Evolutionary conservation across 1,284 basidiomycete genomes (phyloP).

Genomic region (Ustilago xerochloae): DNA sequence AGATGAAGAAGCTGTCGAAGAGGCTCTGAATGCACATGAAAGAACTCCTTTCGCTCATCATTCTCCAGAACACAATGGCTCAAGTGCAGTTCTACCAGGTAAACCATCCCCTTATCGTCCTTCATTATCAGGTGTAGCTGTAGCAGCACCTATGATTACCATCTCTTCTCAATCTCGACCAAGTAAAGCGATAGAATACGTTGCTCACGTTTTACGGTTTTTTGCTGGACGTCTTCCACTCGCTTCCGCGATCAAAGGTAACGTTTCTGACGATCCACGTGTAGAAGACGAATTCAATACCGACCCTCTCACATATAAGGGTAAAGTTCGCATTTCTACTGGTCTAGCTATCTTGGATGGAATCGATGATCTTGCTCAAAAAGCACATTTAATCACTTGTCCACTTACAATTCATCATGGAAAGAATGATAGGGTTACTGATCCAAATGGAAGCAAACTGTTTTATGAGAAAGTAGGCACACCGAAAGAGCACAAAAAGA

Average conservation of each 20-base stretch:
- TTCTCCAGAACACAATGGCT: slow-evolving; percentile 6
- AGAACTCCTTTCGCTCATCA: slow-evolving; percentile 23
- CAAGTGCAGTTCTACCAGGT: slow-evolving; percentile 8
- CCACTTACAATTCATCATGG: slow-evolving; percentile 72
- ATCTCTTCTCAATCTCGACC: slow-evolving; percentile 69
- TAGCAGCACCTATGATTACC: slow-evolving; percentile 71
- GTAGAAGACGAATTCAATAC: slow-evolving; percentile 66
- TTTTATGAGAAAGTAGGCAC: slow-evolving; percentile 69
- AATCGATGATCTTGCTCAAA: slow-evolving; percentile 67
- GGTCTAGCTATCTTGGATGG: slow-evolving; percentile 71
- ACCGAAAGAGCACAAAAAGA: slow-evolving; percentile 68
- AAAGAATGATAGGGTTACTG: slow-evolving; percentile 70
- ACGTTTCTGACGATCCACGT: slow-evolving; percentile 72
- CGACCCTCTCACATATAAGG: slow-evolving; percentile 71
- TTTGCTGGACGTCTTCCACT: slow-evolving; percentile 70
- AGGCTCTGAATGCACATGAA: slow-evolving; percentile 33
- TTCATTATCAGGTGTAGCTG: slow-evolving; percentile 67
- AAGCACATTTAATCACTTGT: slow-evolving; percentile 65
- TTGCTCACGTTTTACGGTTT: slow-evolving; percentile 68
- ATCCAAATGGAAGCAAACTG: slow-evolving; percentile 68
- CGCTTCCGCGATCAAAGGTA: slow-evolving; percentile 70
- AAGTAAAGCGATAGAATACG: slow-evolving; percentile 65
- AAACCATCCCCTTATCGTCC: slow-evolving; percentile 41
- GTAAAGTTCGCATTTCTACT: slow-evolving; percentile 70
- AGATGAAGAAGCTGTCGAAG: slow-evolving; percentile 28